These are phyloP conservation scores for Pestalotiopsis sp. DNA, from an alignment of 2,329 filamentous ascomycete genomes.

Conservation along the genomic window DNA sequence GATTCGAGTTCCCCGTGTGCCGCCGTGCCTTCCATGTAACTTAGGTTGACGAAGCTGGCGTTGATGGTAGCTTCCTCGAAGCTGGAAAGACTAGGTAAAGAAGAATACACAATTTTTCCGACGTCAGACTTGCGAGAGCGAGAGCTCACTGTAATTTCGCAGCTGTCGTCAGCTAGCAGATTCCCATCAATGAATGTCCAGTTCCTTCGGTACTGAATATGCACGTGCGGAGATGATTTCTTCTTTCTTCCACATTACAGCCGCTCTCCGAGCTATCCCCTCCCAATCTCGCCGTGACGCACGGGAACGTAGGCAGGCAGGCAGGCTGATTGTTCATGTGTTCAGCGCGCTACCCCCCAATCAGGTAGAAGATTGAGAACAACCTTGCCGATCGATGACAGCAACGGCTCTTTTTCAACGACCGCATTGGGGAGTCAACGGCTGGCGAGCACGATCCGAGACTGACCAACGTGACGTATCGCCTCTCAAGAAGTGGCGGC, in stretches of 20 bases:
- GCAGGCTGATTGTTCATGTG: not conserved
- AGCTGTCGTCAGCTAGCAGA: slow-evolving; percentile 7
- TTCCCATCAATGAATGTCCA: slow-evolving; percentile 9
- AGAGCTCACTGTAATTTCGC: not conserved
- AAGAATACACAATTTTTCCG: not conserved
- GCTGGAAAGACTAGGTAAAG: not conserved
- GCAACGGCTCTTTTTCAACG: not conserved
- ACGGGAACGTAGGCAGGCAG: not conserved
- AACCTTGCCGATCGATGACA: not conserved
- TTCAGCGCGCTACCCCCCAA: not conserved
- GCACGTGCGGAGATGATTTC: slow-evolving; percentile 11
- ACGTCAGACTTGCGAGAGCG: not conserved
- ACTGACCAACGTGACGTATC: not conserved
- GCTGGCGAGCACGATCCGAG: not conserved
- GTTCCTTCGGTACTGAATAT: not conserved
- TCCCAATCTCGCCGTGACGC: not conserved
- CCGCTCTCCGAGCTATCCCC: not conserved
- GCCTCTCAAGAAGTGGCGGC: not conserved
- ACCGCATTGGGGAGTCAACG: not conserved
- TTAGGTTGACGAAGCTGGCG: not conserved
- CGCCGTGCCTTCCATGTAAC: not conserved
- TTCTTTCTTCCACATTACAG: slow-evolving; percentile 2
- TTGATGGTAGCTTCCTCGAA: not conserved
- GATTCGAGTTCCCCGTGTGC: not conserved
- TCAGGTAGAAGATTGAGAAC: not conserved